Evolutionary conservation across 768 basidiomycete species (phyloP).

Genomic region (Leccinum longicurvipes): DNA sequence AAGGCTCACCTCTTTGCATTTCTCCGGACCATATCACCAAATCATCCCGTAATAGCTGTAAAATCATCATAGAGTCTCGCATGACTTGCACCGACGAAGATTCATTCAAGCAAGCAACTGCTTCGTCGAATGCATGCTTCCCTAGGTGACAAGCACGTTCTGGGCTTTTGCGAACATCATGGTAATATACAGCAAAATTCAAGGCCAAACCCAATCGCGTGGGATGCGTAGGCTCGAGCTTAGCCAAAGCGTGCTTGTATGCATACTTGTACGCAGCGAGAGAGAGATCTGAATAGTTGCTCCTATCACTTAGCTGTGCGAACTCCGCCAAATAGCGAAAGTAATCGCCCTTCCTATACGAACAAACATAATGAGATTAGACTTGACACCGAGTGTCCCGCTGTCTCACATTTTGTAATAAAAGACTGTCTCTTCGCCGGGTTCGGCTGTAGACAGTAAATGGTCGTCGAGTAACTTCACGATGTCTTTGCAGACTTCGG

Average conservation of each 20-base stretch:
- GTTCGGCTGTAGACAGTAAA: conserved; percentile 58
- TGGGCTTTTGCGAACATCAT: conserved; percentile 80
- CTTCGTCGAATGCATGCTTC: conserved; percentile 91
- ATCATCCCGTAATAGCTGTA: conserved; percentile 82
- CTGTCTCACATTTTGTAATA: conserved; percentile 78
- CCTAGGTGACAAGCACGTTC: conserved; percentile 86
- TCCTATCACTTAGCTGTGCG: conserved; percentile 66
- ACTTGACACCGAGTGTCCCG: neutral
- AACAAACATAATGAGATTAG: conserved; percentile 7
- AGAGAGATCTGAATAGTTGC: conserved; percentile 67
- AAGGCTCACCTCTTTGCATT: conserved; percentile 44
- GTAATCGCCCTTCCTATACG: conserved; percentile 78
- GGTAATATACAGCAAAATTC: conserved; percentile 94
- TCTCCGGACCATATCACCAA: conserved; percentile 82
- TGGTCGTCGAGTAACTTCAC: conserved; percentile 62
- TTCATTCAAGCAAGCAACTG: conserved; percentile 60
- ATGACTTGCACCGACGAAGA: conserved; percentile 41
- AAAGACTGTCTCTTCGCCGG: conserved; percentile 83
- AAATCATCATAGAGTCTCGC: conserved; percentile 77
- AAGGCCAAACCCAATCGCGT: conserved; percentile 85
- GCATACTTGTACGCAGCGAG: conserved; percentile 84
- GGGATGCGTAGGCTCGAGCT: conserved; percentile 76
- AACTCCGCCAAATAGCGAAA: conserved; percentile 90
- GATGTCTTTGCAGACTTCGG: conserved; percentile 76
- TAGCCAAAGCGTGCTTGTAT: conserved; percentile 74